Conservation (phyloP, 768 basidiomycete genomes). For the Calocera cornea region DNA sequence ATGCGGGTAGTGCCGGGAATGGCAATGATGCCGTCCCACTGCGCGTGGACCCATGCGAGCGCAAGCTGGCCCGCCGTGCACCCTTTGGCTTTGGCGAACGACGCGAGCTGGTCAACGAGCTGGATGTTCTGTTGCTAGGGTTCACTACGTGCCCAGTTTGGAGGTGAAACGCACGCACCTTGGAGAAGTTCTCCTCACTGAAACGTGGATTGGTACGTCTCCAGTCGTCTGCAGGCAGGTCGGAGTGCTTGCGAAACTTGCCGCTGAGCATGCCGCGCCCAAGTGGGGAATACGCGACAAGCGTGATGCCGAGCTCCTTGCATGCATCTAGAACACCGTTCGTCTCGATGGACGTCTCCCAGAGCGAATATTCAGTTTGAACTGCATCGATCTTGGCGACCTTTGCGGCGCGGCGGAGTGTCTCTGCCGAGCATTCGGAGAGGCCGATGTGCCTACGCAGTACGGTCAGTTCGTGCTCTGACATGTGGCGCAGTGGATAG, state of each 20-base stretch:
- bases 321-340: constrained; percentile 21
- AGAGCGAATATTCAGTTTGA: constrained; percentile 19
- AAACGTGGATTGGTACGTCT: constrained; percentile 23
- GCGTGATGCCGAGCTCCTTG: constrained; percentile 22
- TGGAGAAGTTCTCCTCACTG: constrained; percentile 24
- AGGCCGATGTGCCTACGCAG: constrained; percentile 13
- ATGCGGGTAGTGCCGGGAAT: constrained; percentile 19
- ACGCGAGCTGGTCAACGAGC: constrained; percentile 25
- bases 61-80: constrained; percentile 26
- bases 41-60: constrained; percentile 25
- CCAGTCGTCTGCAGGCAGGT: constrained; percentile 23
- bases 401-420: constrained; percentile 14
- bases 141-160: not conserved
- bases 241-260: constrained; percentile 14
- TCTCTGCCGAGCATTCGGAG: constrained; percentile 12
- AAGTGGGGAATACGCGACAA: constrained; percentile 25
- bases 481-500: not conserved
- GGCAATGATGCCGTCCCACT: constrained; percentile 20
- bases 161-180: not conserved
- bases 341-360: constrained; percentile 11
- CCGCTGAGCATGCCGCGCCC: not conserved
- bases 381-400: constrained; percentile 14
- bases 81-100: constrained; percentile 23
- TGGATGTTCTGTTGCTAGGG: constrained; percentile 23
- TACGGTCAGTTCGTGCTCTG: not conserved